Evolutionary conservation across 2,329 filamentous ascomycete genomes (phyloP).

Genomic region (Botryotinia globosa): DNA sequence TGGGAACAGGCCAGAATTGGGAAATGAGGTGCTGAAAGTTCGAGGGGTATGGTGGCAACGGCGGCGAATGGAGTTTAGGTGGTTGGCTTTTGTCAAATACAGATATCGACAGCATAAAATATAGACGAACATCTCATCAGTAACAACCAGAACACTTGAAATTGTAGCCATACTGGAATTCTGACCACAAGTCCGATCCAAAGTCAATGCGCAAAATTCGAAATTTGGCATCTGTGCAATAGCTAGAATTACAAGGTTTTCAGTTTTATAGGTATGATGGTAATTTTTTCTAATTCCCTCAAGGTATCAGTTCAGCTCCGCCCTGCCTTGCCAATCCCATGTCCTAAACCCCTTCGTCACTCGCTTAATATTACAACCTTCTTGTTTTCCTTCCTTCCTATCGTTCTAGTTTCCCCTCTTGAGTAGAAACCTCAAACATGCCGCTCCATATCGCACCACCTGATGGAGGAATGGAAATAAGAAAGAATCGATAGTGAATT

Average conservation of each 20-base stretch:
- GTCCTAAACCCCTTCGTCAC: neutral
- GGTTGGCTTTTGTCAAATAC: neutral
- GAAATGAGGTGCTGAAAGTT: neutral
- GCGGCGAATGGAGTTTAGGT: neutral
- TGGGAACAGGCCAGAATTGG: neutral
- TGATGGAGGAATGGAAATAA: constrained; percentile 1
- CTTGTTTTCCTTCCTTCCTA: neutral
- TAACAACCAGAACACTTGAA: neutral
- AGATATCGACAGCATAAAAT: constrained; percentile 1
- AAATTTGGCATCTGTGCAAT: neutral
- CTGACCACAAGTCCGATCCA: neutral
- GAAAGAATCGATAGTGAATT: constrained; percentile 12
- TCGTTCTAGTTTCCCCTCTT: neutral
- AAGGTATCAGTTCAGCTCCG: neutral
- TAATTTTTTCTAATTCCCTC: neutral
- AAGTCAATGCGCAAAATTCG: neutral
- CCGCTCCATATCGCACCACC: neutral
- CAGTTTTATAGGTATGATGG: neutral
- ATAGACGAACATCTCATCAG: neutral
- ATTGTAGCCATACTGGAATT: neutral
- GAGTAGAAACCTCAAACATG: neutral
- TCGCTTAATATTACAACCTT: constrained; percentile 13
- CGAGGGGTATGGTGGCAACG: too few relatives aligned
- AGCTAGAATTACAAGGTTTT: constrained; percentile 3
- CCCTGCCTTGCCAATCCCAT: neutral